phyloP scores from a whole-genome alignment of 257 asterid species.

The Solanum chilense region DNA sequence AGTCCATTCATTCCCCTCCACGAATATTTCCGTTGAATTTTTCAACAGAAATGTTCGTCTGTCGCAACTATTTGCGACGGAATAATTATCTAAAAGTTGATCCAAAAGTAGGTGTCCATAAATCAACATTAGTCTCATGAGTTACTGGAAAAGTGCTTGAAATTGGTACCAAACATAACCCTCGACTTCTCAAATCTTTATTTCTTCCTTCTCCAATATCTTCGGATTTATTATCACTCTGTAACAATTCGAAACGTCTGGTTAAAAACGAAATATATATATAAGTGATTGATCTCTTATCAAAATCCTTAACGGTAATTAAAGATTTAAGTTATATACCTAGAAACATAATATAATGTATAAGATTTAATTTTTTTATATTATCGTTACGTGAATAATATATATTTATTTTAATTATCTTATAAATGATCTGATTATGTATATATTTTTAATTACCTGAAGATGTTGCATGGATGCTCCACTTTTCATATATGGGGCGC shows the following conservation, averaged over 20 bases:
- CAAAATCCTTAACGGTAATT: not conserved
- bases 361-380: too few relatives aligned
- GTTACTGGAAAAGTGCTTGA: constrained; percentile 66
- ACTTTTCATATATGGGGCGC: constrained; percentile 6
- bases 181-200: constrained; percentile 51
- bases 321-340: not conserved
- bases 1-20: not conserved
- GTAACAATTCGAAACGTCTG: not conserved
- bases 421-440: not conserved
- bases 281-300: not conserved
- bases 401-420: not conserved
- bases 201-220: constrained; percentile 7
- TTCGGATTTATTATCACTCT: not conserved
- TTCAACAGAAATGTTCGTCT: not conserved
- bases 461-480: constrained; percentile 32
- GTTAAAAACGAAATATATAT: not conserved
- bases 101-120: constrained; percentile 58
- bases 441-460: constrained; percentile 26
- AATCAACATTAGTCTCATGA: constrained; percentile 61
- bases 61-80: not conserved
- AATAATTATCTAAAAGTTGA: constrained; percentile 25
- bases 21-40: not conserved
- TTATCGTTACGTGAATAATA: not conserved
- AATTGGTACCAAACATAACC: constrained; percentile 70
- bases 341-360: not conserved